These are phyloP conservation scores for Hymenoscyphus occultus DNA, from an alignment of 2,329 filamentous ascomycete species.

Conservation along the genomic window DNA sequence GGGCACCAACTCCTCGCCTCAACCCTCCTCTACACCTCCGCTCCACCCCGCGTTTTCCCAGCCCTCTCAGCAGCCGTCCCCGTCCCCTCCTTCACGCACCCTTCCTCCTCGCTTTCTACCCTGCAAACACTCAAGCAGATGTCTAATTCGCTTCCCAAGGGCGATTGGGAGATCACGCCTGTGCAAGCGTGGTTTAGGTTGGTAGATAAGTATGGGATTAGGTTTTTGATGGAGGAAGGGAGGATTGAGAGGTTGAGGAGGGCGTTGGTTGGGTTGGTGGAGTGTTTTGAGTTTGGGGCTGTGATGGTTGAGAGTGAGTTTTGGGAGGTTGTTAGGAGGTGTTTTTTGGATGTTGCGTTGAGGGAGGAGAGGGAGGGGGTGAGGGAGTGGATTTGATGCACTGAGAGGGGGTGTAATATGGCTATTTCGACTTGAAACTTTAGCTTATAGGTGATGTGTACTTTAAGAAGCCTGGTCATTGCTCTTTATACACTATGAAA, in stretches of 20 bases:
- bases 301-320: slow-evolving; percentile 30
- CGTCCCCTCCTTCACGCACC: slow-evolving; percentile 14
- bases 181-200: slow-evolving; percentile 35
- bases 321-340: slow-evolving; percentile 26
- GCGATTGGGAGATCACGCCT: slow-evolving; percentile 32
- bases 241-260: slow-evolving; percentile 25
- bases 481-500: no score
- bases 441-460: no score
- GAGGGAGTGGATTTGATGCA: slow-evolving; percentile 3
- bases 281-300: slow-evolving; percentile 32
- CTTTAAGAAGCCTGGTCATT: no score
- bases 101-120: slow-evolving; percentile 15
- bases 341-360: background rate
- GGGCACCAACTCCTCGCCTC: slow-evolving; percentile 33
- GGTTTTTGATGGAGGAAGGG: slow-evolving; percentile 6
- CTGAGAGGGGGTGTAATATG: background rate
- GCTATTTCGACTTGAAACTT: no score
- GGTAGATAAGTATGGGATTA: slow-evolving; percentile 19
- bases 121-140: slow-evolving; percentile 27
- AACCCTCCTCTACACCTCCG: slow-evolving; percentile 26
- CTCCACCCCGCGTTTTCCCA: slow-evolving; percentile 20
- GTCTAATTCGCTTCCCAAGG: slow-evolving; percentile 23
- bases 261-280: slow-evolving; percentile 22
- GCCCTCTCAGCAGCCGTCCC: slow-evolving; percentile 9
- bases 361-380: background rate